Base-by-base conservation (phyloP, 2,329 filamentous ascomycete species). In the Pochonia chlamydosporia region DNA sequence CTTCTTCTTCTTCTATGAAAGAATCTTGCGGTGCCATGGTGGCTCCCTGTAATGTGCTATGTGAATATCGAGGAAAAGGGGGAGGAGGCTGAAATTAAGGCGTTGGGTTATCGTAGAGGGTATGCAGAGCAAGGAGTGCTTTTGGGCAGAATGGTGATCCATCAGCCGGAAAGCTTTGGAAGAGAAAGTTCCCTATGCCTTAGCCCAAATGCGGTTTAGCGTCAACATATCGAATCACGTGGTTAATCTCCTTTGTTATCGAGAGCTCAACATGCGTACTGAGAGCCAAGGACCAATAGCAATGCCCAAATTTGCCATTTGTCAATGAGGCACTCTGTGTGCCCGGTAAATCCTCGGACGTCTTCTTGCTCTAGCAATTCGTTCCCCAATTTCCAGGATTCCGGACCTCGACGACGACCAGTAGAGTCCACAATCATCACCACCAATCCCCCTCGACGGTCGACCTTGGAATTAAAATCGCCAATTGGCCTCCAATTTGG, bases 1-100 rank as follows among this genome's bases (percentile, higher is more conserved):
- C 82, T 59, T 85, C 82, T 62, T 85, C 82, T 60, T 87, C 82
- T 56, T 86, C 83, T 65, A 87, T 79, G 65, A 85, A 85, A 56
- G 75, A 79, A 63, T 87, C 83, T 71, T 85, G 80, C 48, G 81
- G 81, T 47, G 81, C 79, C 82, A 85, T 85, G 52, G 54, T 70
- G 63, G 54, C 36, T 44, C 37, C 36, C 35, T 50, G 46, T 54
- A 51, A 48, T 46, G 48, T 48, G 43, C 47, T 42, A 41, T 52
- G 48, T 44, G 46, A 44, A 49, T 40, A 45, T 28, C 47, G 44
- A 48, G 47, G 51, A 45, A 47, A 47, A 52, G 51, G 55, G 56
- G 52, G 49, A 49, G 44, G 43, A 45, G 42, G 47, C n/a, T n/a
- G 50, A 49, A 40, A 47, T 46, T 52, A 31, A 35, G 40, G 28